Conservation (phyloP, 768 basidiomycete genomes). For the Cystofilobasidium bisporidii region DNA sequence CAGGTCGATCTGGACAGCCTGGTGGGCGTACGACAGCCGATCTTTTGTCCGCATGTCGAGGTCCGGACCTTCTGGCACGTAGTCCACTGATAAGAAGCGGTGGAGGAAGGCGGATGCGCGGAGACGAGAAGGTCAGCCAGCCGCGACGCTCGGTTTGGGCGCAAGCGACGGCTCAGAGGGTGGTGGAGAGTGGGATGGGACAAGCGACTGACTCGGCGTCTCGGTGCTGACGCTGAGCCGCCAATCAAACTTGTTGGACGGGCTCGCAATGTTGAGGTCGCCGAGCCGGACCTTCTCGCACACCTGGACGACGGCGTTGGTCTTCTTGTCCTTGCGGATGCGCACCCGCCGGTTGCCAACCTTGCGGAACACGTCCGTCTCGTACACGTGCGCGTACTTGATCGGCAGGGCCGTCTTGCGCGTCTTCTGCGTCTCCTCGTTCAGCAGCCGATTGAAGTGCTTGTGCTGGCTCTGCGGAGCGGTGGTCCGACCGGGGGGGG, state of each 20-base stretch:
- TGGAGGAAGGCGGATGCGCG: neutral
- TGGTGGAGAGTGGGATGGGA: neutral
- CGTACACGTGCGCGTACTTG: conserved; percentile 63
- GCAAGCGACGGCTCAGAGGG: neutral
- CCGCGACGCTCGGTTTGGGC: too few species aligned
- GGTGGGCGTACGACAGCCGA: conserved; percentile 83
- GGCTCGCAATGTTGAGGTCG: conserved; percentile 76
- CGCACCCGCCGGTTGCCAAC: conserved; percentile 54
- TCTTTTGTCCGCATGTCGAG: conserved; percentile 56
- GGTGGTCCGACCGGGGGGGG: neutral
- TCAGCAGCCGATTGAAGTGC: conserved; percentile 78
- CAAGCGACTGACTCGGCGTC: conserved; percentile 56
- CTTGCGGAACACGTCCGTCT: conserved; percentile 61
- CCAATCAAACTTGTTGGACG: conserved; percentile 79
- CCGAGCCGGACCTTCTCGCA: conserved; percentile 74
- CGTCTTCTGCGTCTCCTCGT: conserved; percentile 52
- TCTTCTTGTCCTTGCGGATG: conserved; percentile 73
- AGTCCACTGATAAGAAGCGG: neutral
- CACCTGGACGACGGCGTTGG: conserved; percentile 55
- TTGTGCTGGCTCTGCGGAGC: conserved; percentile 66
- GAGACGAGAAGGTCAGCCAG: neutral
- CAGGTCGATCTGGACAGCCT: conserved; percentile 84
- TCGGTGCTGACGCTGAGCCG: conserved; percentile 87
- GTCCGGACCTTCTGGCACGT: neutral
- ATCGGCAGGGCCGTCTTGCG: conserved; percentile 51